phyloP scores from a whole-genome alignment of 2,329 filamentous ascomycete species.

The Aspergillus ustus region DNA sequence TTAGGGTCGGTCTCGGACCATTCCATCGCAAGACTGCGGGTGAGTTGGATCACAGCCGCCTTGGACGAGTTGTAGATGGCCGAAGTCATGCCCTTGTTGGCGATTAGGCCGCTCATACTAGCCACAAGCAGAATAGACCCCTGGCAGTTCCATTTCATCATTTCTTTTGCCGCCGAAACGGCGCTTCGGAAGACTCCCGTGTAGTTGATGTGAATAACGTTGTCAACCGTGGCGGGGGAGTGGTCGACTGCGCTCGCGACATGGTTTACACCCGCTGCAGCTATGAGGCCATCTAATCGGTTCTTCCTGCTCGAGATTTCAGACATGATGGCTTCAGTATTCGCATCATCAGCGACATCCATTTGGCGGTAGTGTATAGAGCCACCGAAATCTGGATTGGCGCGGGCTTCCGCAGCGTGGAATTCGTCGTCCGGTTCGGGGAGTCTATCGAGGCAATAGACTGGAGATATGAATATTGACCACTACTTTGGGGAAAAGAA shows the following conservation, averaged over 20 bases:
- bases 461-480: conserved; percentile 29
- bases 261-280: conserved; percentile 50
- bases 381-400: conserved; percentile 43
- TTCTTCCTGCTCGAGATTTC: conserved; percentile 39
- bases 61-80: conserved; percentile 60
- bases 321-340: conserved; percentile 40
- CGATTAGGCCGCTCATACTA: conserved; percentile 56
- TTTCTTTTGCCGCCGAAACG: conserved; percentile 52
- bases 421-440: conserved; percentile 49
- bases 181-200: conserved; percentile 55
- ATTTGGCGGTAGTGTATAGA: conserved; percentile 51
- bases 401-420: conserved; percentile 41
- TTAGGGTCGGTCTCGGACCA: conserved; percentile 36
- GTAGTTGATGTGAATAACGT: conserved; percentile 55
- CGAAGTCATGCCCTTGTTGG: conserved; percentile 53
- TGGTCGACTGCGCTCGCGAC: conserved; percentile 48
- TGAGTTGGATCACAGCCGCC: conserved; percentile 58
- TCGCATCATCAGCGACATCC: conserved; percentile 49
- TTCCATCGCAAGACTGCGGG: conserved; percentile 57
- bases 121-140: conserved; percentile 57
- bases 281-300: conserved; percentile 48
- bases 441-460: conserved; percentile 54
- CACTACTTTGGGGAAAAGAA: background rate
- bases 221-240: conserved; percentile 44
- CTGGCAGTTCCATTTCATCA: conserved; percentile 53